These are phyloP conservation scores for Fusarium sp. DNA, from an alignment of 2,329 filamentous ascomycete genomes.

Conservation along the genomic window DNA sequence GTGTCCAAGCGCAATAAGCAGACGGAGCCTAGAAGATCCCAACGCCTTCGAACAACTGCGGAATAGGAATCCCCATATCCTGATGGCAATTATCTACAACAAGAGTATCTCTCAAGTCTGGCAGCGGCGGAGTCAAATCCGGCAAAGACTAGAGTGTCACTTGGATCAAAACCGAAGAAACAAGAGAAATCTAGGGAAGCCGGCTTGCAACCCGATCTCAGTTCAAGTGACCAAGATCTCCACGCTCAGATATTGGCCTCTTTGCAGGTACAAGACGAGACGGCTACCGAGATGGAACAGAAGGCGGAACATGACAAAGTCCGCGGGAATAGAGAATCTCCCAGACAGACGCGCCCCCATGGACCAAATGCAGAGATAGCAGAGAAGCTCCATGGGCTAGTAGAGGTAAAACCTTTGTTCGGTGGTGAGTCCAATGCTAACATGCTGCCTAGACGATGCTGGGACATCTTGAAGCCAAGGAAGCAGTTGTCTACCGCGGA, in stretches of 20 bases:
- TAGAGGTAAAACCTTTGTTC: constrained; percentile 42
- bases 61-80: constrained; percentile 24
- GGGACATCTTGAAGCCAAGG: constrained; percentile 41
- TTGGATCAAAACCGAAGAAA: background rate
- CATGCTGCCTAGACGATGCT: constrained; percentile 41
- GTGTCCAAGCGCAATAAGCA: background rate
- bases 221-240: constrained; percentile 17
- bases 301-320: background rate
- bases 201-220: background rate
- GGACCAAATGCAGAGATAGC: constrained; percentile 20
- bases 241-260: constrained; percentile 37
- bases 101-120: constrained; percentile 15
- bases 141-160: background rate
- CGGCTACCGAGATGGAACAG: background rate
- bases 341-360: background rate
- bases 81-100: constrained; percentile 6
- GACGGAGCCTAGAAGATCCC: constrained; percentile 18
- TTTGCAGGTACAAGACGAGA: constrained; percentile 17
- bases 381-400: constrained; percentile 38
- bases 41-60: constrained; percentile 10
- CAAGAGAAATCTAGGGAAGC: background rate
- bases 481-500: constrained; percentile 33
- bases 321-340: background rate
- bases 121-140: background rate
- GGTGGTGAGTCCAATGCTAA: constrained; percentile 10